Evolutionary conservation across 1,139 yeast species (phyloP).

Genomic region (Taphrina confusa): DNA sequence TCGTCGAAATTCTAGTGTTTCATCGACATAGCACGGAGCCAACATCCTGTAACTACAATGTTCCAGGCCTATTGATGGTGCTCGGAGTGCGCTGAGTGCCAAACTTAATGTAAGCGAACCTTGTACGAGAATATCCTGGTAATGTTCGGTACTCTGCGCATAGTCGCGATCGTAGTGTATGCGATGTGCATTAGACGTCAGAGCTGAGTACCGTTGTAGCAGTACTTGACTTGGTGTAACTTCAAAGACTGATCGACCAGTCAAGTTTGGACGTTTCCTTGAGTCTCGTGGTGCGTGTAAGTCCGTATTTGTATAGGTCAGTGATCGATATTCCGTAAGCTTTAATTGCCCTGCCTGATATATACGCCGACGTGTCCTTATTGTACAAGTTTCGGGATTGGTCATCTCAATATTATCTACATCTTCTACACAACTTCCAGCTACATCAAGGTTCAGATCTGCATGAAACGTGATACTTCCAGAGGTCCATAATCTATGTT

Average conservation of each 20-base stretch:
- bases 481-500: slow-evolving; percentile 22
- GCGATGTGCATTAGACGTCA: slow-evolving; percentile 78
- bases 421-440: background rate
- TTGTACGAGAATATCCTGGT: slow-evolving; percentile 66
- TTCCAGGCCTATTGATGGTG: background rate
- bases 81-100: slow-evolving; percentile 45
- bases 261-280: background rate
- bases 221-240: slow-evolving; percentile 45
- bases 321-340: slow-evolving; percentile 5
- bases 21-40: slow-evolving; percentile 16
- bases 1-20: slow-evolving; percentile 7
- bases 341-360: background rate
- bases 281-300: background rate
- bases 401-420: background rate
- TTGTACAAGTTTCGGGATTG: background rate
- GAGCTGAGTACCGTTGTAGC: slow-evolving; percentile 64
- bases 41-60: slow-evolving; percentile 22
- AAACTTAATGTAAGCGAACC: slow-evolving; percentile 77
- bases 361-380: background rate
- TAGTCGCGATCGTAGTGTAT: slow-evolving; percentile 71
- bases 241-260: background rate
- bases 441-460: background rate
- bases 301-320: slow-evolving; percentile 6
- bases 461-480: slow-evolving; percentile 14
- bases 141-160: slow-evolving; percentile 57